Conservation (phyloP, 371 early-diverging fungal species). For the Haplosporangium sp. region DNA sequence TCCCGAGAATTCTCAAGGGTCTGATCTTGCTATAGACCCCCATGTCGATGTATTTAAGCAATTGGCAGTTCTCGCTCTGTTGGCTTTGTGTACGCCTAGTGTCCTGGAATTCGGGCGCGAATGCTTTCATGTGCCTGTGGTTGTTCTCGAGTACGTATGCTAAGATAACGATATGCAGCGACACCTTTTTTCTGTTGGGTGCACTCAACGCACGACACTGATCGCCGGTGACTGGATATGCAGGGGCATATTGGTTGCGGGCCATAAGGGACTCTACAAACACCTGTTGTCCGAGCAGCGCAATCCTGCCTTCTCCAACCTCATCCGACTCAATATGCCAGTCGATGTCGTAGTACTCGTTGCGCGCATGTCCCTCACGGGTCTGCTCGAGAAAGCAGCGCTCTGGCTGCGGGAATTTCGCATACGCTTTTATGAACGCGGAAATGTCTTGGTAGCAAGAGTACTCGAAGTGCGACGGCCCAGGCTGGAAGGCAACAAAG, state of each 20-base stretch:
- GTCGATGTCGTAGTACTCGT: constrained; percentile 12
- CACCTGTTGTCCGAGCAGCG: constrained; percentile 2
- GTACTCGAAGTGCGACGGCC: neutral
- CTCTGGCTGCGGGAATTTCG: neutral
- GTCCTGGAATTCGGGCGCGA: neutral
- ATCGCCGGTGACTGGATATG: constrained; percentile 1
- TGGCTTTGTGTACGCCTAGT: neutral
- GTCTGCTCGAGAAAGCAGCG: neutral
- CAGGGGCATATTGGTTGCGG: constrained; percentile 10
- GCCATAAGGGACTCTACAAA: neutral
- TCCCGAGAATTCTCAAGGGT: constrained; percentile 11
- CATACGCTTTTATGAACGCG: constrained; percentile 3
- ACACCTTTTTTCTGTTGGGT: neutral
- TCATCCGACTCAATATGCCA: neutral
- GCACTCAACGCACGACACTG: constrained; percentile 14
- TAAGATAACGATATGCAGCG: constrained; percentile 3
- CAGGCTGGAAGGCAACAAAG: neutral
- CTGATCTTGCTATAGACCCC: constrained; percentile 8
- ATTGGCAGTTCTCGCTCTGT: neutral
- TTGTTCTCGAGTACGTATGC: neutral
- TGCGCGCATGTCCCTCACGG: constrained; percentile 1
- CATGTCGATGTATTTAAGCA: constrained; percentile 14
- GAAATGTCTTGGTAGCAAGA: neutral
- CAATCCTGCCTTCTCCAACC: neutral
- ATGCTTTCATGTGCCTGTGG: neutral